Evolutionary conservation across 768 basidiomycete species (phyloP).

Genomic region (Boletus rex-veris): DNA sequence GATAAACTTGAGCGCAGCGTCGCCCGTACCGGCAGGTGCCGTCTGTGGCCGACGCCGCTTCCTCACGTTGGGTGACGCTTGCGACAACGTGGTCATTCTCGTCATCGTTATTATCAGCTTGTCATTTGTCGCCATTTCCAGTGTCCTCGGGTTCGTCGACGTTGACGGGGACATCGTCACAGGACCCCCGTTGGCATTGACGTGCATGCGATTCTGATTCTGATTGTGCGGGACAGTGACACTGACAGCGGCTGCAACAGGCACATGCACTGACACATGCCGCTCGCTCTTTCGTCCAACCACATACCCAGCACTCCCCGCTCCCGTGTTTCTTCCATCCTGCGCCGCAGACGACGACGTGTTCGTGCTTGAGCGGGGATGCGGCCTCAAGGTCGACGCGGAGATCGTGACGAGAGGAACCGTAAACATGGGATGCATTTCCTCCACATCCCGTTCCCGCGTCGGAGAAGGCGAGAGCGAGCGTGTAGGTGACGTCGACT

Average conservation of each 20-base stretch:
- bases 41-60: slow-evolving; percentile 25
- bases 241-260: neutral
- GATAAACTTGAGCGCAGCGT: slow-evolving; percentile 12
- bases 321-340: neutral
- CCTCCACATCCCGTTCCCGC: neutral
- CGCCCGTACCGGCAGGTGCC: slow-evolving; percentile 16
- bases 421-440: slow-evolving; percentile 29
- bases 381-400: neutral
- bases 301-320: neutral
- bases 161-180: too few relatives aligned
- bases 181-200: neutral
- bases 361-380: neutral
- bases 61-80: slow-evolving; percentile 1
- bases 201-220: neutral
- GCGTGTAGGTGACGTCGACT: neutral
- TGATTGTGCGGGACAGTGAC: neutral
- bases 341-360: neutral
- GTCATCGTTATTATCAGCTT: neutral
- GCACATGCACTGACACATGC: neutral
- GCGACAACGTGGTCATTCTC: neutral
- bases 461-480: neutral
- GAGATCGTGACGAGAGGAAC: slow-evolving; percentile 28
- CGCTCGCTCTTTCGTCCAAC: neutral
- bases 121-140: neutral
- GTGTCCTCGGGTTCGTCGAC: neutral